These are phyloP conservation scores for Priceomyces medius DNA, from an alignment of 805 yeast species.

Conservation along the genomic window DNA sequence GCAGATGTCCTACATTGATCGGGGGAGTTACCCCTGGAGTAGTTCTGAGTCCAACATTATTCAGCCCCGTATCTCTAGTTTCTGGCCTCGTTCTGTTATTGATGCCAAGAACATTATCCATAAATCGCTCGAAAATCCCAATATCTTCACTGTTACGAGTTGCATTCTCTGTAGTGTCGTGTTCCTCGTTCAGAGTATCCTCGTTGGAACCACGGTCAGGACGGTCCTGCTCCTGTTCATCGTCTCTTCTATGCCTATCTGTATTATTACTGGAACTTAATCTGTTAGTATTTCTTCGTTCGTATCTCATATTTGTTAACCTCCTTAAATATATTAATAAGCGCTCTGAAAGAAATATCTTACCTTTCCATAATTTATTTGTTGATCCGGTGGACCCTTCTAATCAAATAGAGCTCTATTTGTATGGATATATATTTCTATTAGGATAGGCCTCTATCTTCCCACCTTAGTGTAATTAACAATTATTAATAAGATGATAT, in stretches of 20 bases:
- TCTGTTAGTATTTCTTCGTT: not conserved
- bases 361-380: not conserved
- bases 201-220: not conserved
- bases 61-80: not conserved
- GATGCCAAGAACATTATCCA: conserved; percentile 20
- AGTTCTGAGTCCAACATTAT: not conserved
- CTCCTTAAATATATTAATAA: not conserved
- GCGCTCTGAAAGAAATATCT: not conserved
- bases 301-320: not conserved
- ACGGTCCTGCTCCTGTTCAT: not conserved
- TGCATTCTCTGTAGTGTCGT: not conserved
- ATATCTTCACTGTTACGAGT: conserved; percentile 7
- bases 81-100: conserved; percentile 3
- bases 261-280: not conserved
- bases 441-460: not conserved
- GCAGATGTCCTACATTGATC: not conserved
- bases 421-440: not conserved
- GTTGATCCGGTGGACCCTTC: not conserved
- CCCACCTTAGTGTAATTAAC: not conserved
- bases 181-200: not conserved
- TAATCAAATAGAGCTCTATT: not conserved
- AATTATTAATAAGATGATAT: not conserved
- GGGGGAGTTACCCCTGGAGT: conserved; percentile 2
- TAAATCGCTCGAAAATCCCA: conserved; percentile 23
- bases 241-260: not conserved